phyloP scores from a whole-genome alignment of 768 basidiomycete genomes.

The Boletus rubropictus region DNA sequence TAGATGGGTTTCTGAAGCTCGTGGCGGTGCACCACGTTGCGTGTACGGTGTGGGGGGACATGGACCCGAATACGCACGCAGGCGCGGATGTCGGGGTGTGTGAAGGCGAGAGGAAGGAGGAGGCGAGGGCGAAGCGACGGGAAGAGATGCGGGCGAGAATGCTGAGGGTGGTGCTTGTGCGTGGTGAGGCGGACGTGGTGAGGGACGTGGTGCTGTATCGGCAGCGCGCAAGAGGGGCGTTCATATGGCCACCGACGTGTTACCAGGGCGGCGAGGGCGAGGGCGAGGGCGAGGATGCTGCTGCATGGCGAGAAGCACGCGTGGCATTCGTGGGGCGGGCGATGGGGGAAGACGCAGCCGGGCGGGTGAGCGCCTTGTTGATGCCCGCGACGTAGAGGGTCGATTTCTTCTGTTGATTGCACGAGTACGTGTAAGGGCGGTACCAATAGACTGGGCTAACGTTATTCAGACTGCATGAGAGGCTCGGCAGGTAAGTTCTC shows the following conservation, averaged over 20 bases:
- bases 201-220: slow-evolving; percentile 54
- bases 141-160: slow-evolving; percentile 35
- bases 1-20: slow-evolving; percentile 56
- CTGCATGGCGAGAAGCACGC: slow-evolving; percentile 14
- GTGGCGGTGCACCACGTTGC: slow-evolving; percentile 79
- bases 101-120: slow-evolving; percentile 14
- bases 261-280: slow-evolving; percentile 32
- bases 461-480: too few species aligned
- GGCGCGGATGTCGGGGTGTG: slow-evolving; percentile 26
- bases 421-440: not conserved
- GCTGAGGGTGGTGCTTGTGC: slow-evolving; percentile 45
- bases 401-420: not conserved
- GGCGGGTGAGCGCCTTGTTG: slow-evolving; percentile 14
- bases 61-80: not conserved
- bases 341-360: slow-evolving; percentile 6
- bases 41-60: slow-evolving; percentile 65
- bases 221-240: slow-evolving; percentile 36
- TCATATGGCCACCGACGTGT: slow-evolving; percentile 47
- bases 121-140: slow-evolving; percentile 25
- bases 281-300: not conserved
- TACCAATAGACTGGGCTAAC: too few species aligned
- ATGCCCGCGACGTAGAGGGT: not conserved
- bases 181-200: slow-evolving; percentile 44
- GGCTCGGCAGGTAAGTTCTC: not conserved
- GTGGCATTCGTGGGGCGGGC: slow-evolving; percentile 11